Conservation (phyloP, 2,329 filamentous ascomycete species). For the Aaosphaeria arxii region DNA sequence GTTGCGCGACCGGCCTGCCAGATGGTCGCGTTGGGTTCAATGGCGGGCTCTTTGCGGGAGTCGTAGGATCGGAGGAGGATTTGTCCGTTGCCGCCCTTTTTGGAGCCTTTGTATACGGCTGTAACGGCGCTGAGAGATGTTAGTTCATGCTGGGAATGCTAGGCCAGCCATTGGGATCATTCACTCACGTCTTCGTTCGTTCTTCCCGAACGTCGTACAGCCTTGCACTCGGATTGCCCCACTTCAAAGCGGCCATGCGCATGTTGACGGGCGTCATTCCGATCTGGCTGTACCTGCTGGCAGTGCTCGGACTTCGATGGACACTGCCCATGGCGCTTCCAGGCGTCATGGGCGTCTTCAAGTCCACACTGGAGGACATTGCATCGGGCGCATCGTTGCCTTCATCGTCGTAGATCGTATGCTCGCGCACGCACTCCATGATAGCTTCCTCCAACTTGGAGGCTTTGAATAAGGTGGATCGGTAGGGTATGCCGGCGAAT, state of each 20-base stretch:
- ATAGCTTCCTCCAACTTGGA: slow-evolving; percentile 94
- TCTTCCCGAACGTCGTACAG: slow-evolving; percentile 87
- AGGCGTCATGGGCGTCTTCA: slow-evolving; percentile 39
- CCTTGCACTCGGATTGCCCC: slow-evolving; percentile 79
- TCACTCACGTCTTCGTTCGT: slow-evolving; percentile 81
- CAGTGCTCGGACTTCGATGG: slow-evolving; percentile 69
- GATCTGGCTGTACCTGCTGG: slow-evolving; percentile 80
- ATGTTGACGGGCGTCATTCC: slow-evolving; percentile 60
- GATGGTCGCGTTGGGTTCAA: slow-evolving; percentile 90
- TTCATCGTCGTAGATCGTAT: slow-evolving; percentile 73
- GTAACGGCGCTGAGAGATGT: slow-evolving; percentile 68
- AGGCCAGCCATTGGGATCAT: not conserved
- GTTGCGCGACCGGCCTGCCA: slow-evolving; percentile 98
- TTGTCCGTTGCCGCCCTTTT: slow-evolving; percentile 59
- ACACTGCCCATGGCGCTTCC: slow-evolving; percentile 26
- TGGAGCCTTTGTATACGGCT: slow-evolving; percentile 82
- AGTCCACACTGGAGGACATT: slow-evolving; percentile 42
- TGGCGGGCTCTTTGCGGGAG: slow-evolving; percentile 83
- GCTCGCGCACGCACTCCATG: slow-evolving; percentile 77
- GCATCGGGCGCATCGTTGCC: slow-evolving; percentile 67
- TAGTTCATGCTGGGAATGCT: not conserved
- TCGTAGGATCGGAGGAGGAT: slow-evolving; percentile 89
- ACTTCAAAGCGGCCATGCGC: slow-evolving; percentile 49
- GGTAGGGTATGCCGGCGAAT: slow-evolving; percentile 90
- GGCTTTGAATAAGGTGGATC: slow-evolving; percentile 93